phyloP scores from a whole-genome alignment of 805 yeast species.

The Candida ipomoeae region DNA sequence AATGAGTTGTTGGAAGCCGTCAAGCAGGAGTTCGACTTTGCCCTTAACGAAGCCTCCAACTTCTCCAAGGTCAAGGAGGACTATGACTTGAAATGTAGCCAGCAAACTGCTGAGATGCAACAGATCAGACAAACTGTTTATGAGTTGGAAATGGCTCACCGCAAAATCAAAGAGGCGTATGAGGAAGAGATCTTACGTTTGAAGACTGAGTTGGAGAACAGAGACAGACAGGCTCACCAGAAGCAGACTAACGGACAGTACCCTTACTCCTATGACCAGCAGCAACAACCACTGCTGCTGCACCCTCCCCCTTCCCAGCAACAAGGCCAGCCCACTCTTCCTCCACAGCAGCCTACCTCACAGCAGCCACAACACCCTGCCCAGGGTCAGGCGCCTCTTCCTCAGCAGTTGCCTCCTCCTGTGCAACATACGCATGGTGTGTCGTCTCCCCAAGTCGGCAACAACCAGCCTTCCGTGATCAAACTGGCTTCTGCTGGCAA shows the following conservation, averaged over 20 bases:
- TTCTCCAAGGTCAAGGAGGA: slow-evolving; percentile 90
- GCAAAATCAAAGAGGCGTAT: slow-evolving; percentile 92
- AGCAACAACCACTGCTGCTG: slow-evolving; percentile 17
- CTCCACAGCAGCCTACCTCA: not conserved
- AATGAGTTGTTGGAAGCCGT: slow-evolving; percentile 87
- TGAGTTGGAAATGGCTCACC: slow-evolving; percentile 90
- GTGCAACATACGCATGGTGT: slow-evolving; percentile 1
- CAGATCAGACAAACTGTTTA: slow-evolving; percentile 91
- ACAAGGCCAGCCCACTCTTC: not conserved
- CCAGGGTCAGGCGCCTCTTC: not conserved
- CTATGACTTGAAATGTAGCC: slow-evolving; percentile 82
- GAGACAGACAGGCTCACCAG: slow-evolving; percentile 56
- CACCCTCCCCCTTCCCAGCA: slow-evolving; percentile 14
- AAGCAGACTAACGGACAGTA: slow-evolving; percentile 39
- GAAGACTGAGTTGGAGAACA: slow-evolving; percentile 78
- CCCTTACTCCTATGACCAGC: slow-evolving; percentile 32
- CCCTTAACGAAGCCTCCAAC: slow-evolving; percentile 78
- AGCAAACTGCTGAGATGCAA: slow-evolving; percentile 89
- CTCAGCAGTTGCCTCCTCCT: slow-evolving; percentile 5
- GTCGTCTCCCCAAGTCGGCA: slow-evolving; percentile 2
- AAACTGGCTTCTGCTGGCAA: slow-evolving; percentile 1
- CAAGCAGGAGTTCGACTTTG: slow-evolving; percentile 83
- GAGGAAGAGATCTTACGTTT: slow-evolving; percentile 87
- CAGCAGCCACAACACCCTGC: not conserved
- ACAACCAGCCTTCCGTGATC: slow-evolving; percentile 1